Base-by-base conservation (phyloP, 2,329 filamentous ascomycete genomes). In the Aspergillus ochraceoroseus region DNA sequence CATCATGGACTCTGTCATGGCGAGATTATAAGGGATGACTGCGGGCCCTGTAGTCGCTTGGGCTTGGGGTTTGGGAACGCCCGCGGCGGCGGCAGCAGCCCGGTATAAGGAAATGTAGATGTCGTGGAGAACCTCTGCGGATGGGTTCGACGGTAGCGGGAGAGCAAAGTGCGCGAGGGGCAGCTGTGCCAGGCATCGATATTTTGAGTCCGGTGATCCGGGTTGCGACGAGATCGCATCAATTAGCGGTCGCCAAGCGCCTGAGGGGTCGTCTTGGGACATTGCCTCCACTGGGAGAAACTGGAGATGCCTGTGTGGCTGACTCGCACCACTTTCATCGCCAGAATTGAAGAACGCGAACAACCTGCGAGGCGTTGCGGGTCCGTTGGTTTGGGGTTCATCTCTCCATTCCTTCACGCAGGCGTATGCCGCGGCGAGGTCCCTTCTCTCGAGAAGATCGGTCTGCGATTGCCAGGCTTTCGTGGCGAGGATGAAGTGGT, bases 1-100 rank as follows among this genome's bases (percentile, higher is more conserved):
- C 73, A 80, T 77, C 5, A 62, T 66, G 1, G 63, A 57, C 3
- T 65, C 67, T 0, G 75, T 79, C 69, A 79, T 73, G 7, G 72
- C 75, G 2, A 79, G 63, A 44, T 79, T 80, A 55, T 80, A 79
- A 56, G 74, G 77, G 31, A 79, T 71, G 1, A 65, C 64, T 0
- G 70, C 59, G 2, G 65, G 61, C 1, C 67, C 70, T 31, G 59
- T 54, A 1, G 45, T 52, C 3, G 38, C 15, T 22, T 17, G 41
- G 8, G 25, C 44, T 11, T 53, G 8, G 27, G 59, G 25, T 31
- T 33, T 35, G 27, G 39, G 31, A 52, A 14, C 61, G 38, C 48
- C 59, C 9, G 51, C 51, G 6, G 56, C 56, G n/a, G 49, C 47
- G 2, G 70, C 56, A 0, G 65, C 61, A 2, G 62, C 56, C 26